phyloP scores from a whole-genome alignment of 1,284 basidiomycete species.

The Golubevia sp. region DNA sequence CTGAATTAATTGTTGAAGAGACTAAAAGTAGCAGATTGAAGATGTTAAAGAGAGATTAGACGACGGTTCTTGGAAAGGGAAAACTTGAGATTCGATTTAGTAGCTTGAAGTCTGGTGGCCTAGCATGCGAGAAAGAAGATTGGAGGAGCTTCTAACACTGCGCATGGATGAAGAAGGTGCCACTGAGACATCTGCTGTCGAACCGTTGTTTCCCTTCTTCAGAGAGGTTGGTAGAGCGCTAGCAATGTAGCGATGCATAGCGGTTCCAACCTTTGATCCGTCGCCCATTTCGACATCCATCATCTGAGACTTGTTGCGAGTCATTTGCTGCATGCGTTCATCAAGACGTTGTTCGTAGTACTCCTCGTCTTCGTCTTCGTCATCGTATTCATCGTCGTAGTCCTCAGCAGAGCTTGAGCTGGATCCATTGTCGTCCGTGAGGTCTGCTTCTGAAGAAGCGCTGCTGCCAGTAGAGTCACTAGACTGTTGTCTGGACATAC shows the following conservation, averaged over 20 bases:
- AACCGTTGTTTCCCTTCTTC: conserved; percentile 33
- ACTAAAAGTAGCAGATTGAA: too few species aligned
- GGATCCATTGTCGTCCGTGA: conserved; percentile 58
- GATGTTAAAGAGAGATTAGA: neutral
- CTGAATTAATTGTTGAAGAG: neutral
- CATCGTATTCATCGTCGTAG: conserved; percentile 38
- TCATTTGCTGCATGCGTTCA: conserved; percentile 30
- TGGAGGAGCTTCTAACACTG: conserved; percentile 41
- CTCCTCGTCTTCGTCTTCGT: conserved; percentile 45
- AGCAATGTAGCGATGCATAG: conserved; percentile 43
- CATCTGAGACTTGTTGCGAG: conserved; percentile 2
- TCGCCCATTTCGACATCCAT: too few species aligned
- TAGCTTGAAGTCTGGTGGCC: conserved; percentile 30
- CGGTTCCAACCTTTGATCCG: neutral
- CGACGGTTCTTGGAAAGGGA: neutral
- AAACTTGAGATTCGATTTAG: conserved; percentile 2
- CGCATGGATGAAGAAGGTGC: conserved; percentile 33
- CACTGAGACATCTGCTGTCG: conserved; percentile 35
- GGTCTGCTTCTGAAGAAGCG: conserved; percentile 47
- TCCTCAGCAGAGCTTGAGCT: conserved; percentile 51
- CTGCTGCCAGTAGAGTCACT: conserved; percentile 16
- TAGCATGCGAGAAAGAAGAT: conserved; percentile 42
- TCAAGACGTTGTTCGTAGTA: conserved; percentile 14
- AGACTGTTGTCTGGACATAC: conserved; percentile 42
- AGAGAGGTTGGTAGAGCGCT: conserved; percentile 40